Percentiles rank a stretch among this genome's conserved stretches.
phyloP scores from a whole-genome alignment of 805 yeast genomes.

The Candida krabiensis region DNA sequence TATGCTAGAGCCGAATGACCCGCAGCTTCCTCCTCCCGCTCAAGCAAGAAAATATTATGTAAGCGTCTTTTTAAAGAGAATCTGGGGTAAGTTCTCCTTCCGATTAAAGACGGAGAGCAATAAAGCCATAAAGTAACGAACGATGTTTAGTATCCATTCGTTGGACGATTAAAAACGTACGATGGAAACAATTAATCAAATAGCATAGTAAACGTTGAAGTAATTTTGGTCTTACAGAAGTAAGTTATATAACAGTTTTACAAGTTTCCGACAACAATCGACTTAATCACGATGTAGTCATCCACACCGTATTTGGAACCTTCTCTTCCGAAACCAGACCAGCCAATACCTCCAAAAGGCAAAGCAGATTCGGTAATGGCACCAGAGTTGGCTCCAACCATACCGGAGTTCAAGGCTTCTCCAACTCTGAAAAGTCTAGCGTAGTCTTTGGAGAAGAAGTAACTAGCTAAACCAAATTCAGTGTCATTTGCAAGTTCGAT shows the following conservation, averaged over 20 bases:
- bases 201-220: too few species aligned
- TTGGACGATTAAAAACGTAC: too few species aligned
- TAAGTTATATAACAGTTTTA: slow-evolving; percentile 4
- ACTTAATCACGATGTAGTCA: slow-evolving; percentile 67
- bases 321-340: slow-evolving; percentile 80
- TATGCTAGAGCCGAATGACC: too few species aligned
- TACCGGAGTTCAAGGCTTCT: slow-evolving; percentile 71
- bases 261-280: slow-evolving; percentile 52
- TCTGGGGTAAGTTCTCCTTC: too few species aligned
- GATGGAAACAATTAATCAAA: too few species aligned
- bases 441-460: slow-evolving; percentile 61
- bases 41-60: too few species aligned
- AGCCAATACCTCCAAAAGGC: slow-evolving; percentile 77
- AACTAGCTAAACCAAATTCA: slow-evolving; percentile 76
- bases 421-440: slow-evolving; percentile 58
- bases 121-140: too few species aligned
- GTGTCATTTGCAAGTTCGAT: slow-evolving; percentile 61
- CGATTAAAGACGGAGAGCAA: too few species aligned
- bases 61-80: too few species aligned
- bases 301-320: slow-evolving; percentile 76
- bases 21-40: too few species aligned
- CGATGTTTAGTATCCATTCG: too few species aligned
- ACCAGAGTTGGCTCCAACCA: slow-evolving; percentile 83
- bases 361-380: slow-evolving; percentile 64
- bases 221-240: too few species aligned